phyloP scores from a whole-genome alignment of 805 yeast genomes.

The Yamadazyma nakazawae region DNA sequence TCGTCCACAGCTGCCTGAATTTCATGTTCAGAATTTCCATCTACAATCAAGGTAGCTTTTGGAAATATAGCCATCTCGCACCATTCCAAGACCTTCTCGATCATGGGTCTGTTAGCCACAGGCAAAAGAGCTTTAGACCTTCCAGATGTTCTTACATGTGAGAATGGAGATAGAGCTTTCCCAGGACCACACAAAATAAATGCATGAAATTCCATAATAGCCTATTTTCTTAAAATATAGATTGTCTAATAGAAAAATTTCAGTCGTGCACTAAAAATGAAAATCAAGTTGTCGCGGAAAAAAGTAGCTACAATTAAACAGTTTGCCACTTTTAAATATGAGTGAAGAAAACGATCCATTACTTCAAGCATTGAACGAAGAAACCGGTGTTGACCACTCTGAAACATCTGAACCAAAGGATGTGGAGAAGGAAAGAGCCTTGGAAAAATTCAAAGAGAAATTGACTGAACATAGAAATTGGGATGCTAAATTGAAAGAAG shows the following conservation, averaged over 20 bases:
- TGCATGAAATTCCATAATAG: constrained; percentile 85
- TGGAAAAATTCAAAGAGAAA: constrained; percentile 76
- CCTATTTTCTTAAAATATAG: background rate
- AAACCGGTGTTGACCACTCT: constrained; percentile 22
- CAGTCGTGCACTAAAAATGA: constrained; percentile 4
- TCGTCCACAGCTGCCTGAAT: constrained; percentile 48
- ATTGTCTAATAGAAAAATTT: background rate
- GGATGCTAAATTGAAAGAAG: constrained; percentile 85
- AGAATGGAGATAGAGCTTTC: constrained; percentile 64
- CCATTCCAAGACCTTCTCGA: constrained; percentile 87
- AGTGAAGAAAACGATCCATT: constrained; percentile 17
- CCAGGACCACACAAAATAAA: constrained; percentile 89
- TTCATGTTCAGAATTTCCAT: constrained; percentile 42
- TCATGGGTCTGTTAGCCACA: constrained; percentile 84
- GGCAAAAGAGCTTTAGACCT: constrained; percentile 84
- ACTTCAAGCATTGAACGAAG: constrained; percentile 16
- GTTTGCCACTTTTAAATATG: constrained; percentile 12
- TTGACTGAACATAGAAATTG: constrained; percentile 90
- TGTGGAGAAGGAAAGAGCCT: constrained; percentile 73
- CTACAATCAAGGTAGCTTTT: constrained; percentile 61
- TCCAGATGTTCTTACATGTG: constrained; percentile 59
- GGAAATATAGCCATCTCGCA: constrained; percentile 82
- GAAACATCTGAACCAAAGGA: constrained; percentile 27
- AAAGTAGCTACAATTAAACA: background rate
- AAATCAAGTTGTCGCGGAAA: constrained; percentile 4